phyloP scores from a whole-genome alignment of 2,329 filamentous ascomycete genomes.

The Alternaria triticina region DNA sequence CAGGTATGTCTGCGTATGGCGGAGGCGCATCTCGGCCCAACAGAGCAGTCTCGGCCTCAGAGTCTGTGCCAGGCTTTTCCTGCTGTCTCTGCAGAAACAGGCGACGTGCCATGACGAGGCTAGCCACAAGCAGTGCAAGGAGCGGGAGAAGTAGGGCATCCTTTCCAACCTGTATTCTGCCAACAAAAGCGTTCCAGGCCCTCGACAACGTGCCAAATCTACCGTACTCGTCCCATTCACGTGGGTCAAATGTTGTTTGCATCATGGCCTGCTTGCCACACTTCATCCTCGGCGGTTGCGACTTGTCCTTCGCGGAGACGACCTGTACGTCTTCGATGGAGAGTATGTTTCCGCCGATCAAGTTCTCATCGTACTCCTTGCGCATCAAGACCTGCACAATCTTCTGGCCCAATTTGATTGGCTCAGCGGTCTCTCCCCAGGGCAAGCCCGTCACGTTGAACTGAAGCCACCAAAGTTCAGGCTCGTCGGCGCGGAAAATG shows the following conservation, averaged over 20 bases:
- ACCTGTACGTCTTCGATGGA: conserved; percentile 35
- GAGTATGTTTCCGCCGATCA: not conserved
- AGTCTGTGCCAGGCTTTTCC: conserved; percentile 6
- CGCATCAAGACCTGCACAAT: conserved; percentile 33
- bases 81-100: conserved; percentile 16
- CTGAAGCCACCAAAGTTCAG: conserved; percentile 29
- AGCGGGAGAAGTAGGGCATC: conserved; percentile 23
- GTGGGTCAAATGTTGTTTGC: conserved; percentile 31
- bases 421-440: conserved; percentile 1
- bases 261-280: conserved; percentile 37
- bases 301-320: conserved; percentile 24
- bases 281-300: conserved; percentile 32
- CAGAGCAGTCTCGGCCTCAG: conserved; percentile 28
- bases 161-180: conserved; percentile 16
- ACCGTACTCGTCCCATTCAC: conserved; percentile 41
- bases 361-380: conserved; percentile 4
- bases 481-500: conserved; percentile 19
- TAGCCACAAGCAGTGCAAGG: conserved; percentile 15
- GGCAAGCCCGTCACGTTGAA: conserved; percentile 35
- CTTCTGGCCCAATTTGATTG: conserved; percentile 25
- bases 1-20: conserved; percentile 27
- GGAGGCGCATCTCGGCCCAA: conserved; percentile 21
- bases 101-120: conserved; percentile 19
- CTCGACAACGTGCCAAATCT: conserved; percentile 32
- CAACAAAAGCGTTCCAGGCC: conserved; percentile 18